phyloP scores from a whole-genome alignment of 495 filamentous ascomycete genomes.

The Margaritispora aquatica region DNA sequence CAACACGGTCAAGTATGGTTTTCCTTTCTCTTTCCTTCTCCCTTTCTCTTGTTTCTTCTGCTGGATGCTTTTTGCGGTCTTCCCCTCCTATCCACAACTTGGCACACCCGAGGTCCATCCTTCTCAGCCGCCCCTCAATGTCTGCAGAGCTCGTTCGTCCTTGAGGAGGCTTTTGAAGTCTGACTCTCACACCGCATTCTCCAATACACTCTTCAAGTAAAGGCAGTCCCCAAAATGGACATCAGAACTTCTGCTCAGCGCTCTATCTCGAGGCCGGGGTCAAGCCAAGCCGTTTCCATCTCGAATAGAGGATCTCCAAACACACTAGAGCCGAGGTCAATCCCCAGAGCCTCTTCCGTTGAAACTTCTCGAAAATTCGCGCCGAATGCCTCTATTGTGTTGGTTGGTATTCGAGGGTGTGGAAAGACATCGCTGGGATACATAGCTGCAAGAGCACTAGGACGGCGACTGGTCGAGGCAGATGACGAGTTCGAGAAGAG shows the following conservation, averaged over 20 bases:
- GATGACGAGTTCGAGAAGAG: constrained; percentile 61
- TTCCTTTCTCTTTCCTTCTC: background rate
- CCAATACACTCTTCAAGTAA: background rate
- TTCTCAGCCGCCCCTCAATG: background rate
- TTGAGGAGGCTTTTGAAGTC: background rate
- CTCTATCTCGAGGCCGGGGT: background rate
- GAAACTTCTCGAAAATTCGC: constrained; percentile 35
- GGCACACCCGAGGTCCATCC: background rate
- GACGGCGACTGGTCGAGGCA: constrained; percentile 61
- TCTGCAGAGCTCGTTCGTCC: background rate
- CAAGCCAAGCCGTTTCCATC: background rate
- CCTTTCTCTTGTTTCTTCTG: background rate
- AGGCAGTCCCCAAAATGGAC: background rate
- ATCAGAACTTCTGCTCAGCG: background rate
- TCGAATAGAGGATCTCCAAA: background rate
- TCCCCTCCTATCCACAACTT: background rate
- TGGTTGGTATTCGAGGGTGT: constrained; percentile 65
- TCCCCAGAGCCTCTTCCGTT: background rate
- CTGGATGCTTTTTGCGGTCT: too few species aligned
- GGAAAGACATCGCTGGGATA: constrained; percentile 73
- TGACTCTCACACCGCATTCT: background rate
- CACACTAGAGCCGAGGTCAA: background rate
- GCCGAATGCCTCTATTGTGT: constrained; percentile 58
- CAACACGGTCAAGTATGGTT: background rate
- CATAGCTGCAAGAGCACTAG: constrained; percentile 62